A percentile compares a stretch with the other conserved stretches of the same genome.
phyloP scores from a whole-genome alignment of 2,329 filamentous ascomycete species.

The Aureobasidium sp. region DNA sequence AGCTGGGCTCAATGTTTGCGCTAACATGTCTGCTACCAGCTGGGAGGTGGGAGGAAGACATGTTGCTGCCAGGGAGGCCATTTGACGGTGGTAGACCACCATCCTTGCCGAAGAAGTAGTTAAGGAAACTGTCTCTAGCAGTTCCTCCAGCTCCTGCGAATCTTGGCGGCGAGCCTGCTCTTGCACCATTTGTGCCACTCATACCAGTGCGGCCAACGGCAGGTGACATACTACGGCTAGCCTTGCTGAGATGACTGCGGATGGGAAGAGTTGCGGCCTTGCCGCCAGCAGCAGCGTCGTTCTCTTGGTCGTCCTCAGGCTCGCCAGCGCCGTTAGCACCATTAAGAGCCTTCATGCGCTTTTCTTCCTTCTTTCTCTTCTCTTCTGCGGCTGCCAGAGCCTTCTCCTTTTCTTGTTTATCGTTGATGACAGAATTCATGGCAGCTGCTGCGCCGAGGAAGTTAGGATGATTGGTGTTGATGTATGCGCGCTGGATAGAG shows the following conservation, averaged over 20 bases:
- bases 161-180: slow-evolving; percentile 55
- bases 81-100: slow-evolving; percentile 46
- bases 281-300: slow-evolving; percentile 43
- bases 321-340: slow-evolving; percentile 65
- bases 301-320: slow-evolving; percentile 56
- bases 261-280: slow-evolving; percentile 47
- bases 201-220: slow-evolving; percentile 51
- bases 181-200: slow-evolving; percentile 49
- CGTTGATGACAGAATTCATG: slow-evolving; percentile 93
- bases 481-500: slow-evolving; percentile 94
- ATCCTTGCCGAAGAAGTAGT: slow-evolving; percentile 98
- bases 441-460: slow-evolving; percentile 94
- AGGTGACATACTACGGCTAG: slow-evolving; percentile 74
- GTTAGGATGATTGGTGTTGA: slow-evolving; percentile 99
- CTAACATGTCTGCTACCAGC: slow-evolving; percentile 60
- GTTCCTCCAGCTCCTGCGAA: slow-evolving; percentile 52
- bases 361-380: slow-evolving; percentile 74
- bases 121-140: slow-evolving; percentile 88
- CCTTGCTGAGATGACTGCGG: slow-evolving; percentile 55
- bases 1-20: slow-evolving; percentile 71
- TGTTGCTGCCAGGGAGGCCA: slow-evolving; percentile 3
- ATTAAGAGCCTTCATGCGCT: slow-evolving; percentile 75
- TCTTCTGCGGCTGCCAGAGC: slow-evolving; percentile 75
- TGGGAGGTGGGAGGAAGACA: slow-evolving; percentile 27
- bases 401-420: slow-evolving; percentile 89